Evolutionary conservation across 345 rosid species (phyloP), one percentile per base, ranked within the genome.

Genomic region (Brassica juncea): DNA sequence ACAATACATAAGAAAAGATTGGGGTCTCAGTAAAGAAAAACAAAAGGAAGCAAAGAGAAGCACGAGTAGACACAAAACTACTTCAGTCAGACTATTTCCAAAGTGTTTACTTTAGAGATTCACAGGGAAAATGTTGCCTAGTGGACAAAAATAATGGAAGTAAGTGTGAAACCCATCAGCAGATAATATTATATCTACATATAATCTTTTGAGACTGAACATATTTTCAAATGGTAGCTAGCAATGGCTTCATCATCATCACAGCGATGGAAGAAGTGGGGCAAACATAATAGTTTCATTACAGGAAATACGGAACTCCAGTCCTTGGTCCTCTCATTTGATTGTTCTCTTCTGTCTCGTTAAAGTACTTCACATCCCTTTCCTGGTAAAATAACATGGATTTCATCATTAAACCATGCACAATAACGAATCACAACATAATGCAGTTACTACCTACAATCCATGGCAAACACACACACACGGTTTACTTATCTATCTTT

Each of bases 321-420:
- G 90, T 89, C 87, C 99, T 87, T 30, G 99, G 99, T 71, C 99
- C 99, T 85, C 99, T 91, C 99, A 93, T 95, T 84, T 93, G 99
- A 81, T 90, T 91, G 87, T 95, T 95, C 90, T 95, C 99, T 80
- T 95, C 99, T 0, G 99, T 95, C 86, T 95, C 97, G 2, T 97
- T 93, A 86, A 95, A 95, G 77, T 91, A 93, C 84, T 93, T 93
- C 81, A 95, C 99, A 78, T 93, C 99, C 75, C 97, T 93, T 87
- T 95, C 99, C 99, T 95, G 77, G 34, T 42, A 47, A 66, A 16
- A 47, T 34, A 47, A 5, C 31, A 72, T 78, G 35, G 44, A 35
- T 61, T 62, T 30, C 47, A 74, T 74, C 34, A 74, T 28, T 61
- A 12, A 61, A 61, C 74, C 57, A 49, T 35, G 30, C 14, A 19